These are phyloP conservation scores for Ilex paraguariensis DNA, from an alignment of 305 asterid genomes.

Conservation along the genomic window DNA sequence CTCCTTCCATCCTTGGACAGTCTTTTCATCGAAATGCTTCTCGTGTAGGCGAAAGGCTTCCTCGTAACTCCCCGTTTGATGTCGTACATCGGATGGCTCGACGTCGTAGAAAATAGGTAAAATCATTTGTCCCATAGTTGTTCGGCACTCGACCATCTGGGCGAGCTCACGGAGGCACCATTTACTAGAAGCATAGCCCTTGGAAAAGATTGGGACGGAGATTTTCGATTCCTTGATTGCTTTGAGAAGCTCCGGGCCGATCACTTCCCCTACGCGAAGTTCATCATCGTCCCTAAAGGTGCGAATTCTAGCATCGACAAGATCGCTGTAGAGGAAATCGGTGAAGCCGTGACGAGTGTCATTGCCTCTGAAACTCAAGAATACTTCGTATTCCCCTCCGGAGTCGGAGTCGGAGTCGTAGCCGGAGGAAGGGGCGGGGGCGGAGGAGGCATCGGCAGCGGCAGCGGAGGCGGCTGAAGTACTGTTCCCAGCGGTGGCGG, in stretches of 20 bases:
- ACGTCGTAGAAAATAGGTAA: not conserved
- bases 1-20: not conserved
- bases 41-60: not conserved
- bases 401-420: too few relatives aligned
- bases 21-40: not conserved
- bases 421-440: too few relatives aligned
- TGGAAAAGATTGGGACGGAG: not conserved
- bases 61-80: not conserved
- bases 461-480: too few relatives aligned
- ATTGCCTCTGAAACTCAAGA: not conserved
- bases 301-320: not conserved
- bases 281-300: not conserved
- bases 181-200: not conserved
- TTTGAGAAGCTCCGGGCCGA: constrained; percentile 5
- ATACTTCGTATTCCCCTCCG: not conserved
- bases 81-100: not conserved
- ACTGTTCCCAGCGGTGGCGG: too few relatives aligned
- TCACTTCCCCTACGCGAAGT: not conserved
- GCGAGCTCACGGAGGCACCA: not conserved
- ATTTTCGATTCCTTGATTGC: constrained; percentile 8
- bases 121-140: not conserved
- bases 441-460: too few relatives aligned
- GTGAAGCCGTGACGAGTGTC: not conserved
- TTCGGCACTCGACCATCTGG: not conserved
- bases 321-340: not conserved